Evolutionary conservation across 2,329 filamentous ascomycete genomes (phyloP), one percentile per base, ranked within the genome.

Genomic region (Chaetomium strumarium): DNA sequence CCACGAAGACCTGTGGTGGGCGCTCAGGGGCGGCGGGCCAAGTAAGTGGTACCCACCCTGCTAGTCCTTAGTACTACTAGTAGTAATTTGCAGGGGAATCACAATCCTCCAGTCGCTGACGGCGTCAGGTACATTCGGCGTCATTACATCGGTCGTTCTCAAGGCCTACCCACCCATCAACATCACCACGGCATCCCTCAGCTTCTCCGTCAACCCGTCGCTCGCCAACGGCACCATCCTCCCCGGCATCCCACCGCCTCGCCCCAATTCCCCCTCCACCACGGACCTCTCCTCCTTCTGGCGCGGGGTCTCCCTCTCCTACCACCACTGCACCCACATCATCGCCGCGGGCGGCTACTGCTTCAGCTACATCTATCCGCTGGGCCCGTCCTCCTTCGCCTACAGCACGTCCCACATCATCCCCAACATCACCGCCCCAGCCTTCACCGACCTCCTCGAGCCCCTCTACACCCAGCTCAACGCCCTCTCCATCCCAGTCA

Each of bases 1-100:
- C 8, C 66, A 75, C 41, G 43, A 63, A 2, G 72, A 73, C 29
- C 60, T 75, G 2, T 75, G 68, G 61, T 74, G 68, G 66, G 72
- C 72, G 1, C 61, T 74, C 13, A 54, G 68, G 24, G 72, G 71
- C 5, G 71, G 66, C 1, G 68, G 70, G 12, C 60, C 62, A 9
- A 65, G 60, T 62, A 47, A 54, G 52, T 50, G 8, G n/a, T n/a
- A n/a, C n/a, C n/a, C n/a, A n/a, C n/a, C n/a, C n/a, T n/a, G n/a
- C n/a, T n/a, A n/a, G n/a, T n/a, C n/a, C n/a, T n/a, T n/a, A n/a
- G n/a, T n/a, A n/a, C n/a, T n/a, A n/a, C n/a, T n/a, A n/a, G n/a
- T n/a, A n/a, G n/a, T 13, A 2, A 16, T 17, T 4, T 20, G 4
- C 24, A 7, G 24, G 24, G 24, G 24, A 7, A 24, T 4, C 24